Evolutionary conservation across 2,329 filamentous ascomycete genomes (phyloP).

Genomic region (Alternaria gansuensis): DNA sequence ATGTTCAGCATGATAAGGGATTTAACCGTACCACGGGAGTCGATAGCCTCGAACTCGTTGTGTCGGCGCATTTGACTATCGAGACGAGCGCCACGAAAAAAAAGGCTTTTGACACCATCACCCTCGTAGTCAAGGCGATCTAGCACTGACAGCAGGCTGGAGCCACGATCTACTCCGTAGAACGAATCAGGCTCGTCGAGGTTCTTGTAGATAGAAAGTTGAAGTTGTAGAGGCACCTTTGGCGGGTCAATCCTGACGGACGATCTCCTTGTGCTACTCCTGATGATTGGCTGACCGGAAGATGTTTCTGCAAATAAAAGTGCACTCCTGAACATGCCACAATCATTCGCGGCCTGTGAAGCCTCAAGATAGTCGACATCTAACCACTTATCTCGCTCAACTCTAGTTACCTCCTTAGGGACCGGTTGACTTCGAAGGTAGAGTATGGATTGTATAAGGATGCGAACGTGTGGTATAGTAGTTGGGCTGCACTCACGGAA

Average conservation of each 20-base stretch:
- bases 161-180: slow-evolving; percentile 84
- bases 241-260: slow-evolving; percentile 60
- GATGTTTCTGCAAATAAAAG: slow-evolving; percentile 82
- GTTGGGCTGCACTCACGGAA: slow-evolving; percentile 61
- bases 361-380: slow-evolving; percentile 78
- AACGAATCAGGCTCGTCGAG: slow-evolving; percentile 97
- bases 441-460: slow-evolving; percentile 80
- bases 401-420: slow-evolving; percentile 78
- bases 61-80: slow-evolving; percentile 79
- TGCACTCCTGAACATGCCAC: slow-evolving; percentile 87
- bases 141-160: slow-evolving; percentile 79
- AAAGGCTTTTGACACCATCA: slow-evolving; percentile 83
- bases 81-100: slow-evolving; percentile 89
- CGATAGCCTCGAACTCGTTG: slow-evolving; percentile 64
- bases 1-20: slow-evolving; percentile 83
- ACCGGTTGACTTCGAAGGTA: slow-evolving; percentile 85
- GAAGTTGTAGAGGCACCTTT: slow-evolving; percentile 67
- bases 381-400: slow-evolving; percentile 84
- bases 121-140: slow-evolving; percentile 88
- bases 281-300: slow-evolving; percentile 60
- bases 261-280: slow-evolving; percentile 70
- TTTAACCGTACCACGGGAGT: slow-evolving; percentile 75
- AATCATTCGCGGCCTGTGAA: slow-evolving; percentile 75
- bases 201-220: slow-evolving; percentile 86
- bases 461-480: slow-evolving; percentile 70